phyloP scores from a whole-genome alignment of 495 filamentous ascomycete species.

The Penicillium chermesinum region DNA sequence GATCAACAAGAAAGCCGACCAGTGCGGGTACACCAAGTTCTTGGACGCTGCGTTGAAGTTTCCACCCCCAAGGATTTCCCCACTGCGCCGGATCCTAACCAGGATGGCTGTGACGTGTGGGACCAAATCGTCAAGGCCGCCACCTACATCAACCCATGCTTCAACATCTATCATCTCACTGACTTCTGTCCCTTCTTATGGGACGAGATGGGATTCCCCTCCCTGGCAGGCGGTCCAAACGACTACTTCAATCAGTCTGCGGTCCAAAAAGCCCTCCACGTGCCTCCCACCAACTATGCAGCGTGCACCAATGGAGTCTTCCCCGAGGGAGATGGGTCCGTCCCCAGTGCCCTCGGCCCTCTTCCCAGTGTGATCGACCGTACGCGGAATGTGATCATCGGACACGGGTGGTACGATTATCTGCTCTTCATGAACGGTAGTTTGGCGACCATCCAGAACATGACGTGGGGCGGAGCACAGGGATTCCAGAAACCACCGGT shows the following conservation, averaged over 20 bases:
- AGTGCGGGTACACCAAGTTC: slow-evolving; percentile 64
- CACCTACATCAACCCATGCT: slow-evolving; percentile 67
- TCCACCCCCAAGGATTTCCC: slow-evolving; percentile 62
- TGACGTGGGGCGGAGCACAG: slow-evolving; percentile 69
- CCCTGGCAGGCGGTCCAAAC: slow-evolving; percentile 48
- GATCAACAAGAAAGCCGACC: slow-evolving; percentile 49
- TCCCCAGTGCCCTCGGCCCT: slow-evolving; percentile 44
- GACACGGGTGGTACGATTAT: slow-evolving; percentile 55
- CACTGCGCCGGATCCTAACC: slow-evolving; percentile 17
- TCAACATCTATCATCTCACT: slow-evolving; percentile 70
- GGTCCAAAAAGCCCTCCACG: slow-evolving; percentile 70
- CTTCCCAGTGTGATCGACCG: slow-evolving; percentile 69
- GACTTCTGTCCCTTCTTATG: slow-evolving; percentile 69
- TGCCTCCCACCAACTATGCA: slow-evolving; percentile 56
- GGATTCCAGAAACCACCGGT: slow-evolving; percentile 59
- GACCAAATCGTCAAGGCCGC: slow-evolving; percentile 53
- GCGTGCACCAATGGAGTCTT: slow-evolving; percentile 58
- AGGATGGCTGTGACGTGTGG: slow-evolving; percentile 52
- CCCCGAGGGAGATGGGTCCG: slow-evolving; percentile 43
- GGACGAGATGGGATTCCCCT: slow-evolving; percentile 71
- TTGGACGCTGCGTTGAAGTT: slow-evolving; percentile 58
- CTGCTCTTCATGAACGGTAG: slow-evolving; percentile 62
- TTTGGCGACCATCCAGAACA: slow-evolving; percentile 71
- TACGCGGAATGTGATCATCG: slow-evolving; percentile 64
- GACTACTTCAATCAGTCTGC: slow-evolving; percentile 77